These are phyloP conservation scores for Fistulina hepatica DNA, from an alignment of 1,284 basidiomycete species.

Conservation along the genomic window DNA sequence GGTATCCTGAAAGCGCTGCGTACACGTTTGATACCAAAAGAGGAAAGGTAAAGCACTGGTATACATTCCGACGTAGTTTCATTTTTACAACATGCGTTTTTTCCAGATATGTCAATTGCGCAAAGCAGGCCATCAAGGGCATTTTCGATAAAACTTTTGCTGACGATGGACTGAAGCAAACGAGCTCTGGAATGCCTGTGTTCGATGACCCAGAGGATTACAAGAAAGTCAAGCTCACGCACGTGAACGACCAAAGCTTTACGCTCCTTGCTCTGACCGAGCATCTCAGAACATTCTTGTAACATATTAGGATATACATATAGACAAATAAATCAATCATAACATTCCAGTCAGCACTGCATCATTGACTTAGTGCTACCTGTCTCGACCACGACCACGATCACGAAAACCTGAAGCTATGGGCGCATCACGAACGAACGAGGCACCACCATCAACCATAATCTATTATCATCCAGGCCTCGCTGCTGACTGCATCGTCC, in stretches of 20 bases:
- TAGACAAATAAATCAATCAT: too few species aligned
- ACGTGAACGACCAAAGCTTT: slow-evolving; percentile 57
- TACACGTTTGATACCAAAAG: slow-evolving; percentile 33
- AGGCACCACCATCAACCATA: too few species aligned
- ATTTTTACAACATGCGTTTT: too few species aligned
- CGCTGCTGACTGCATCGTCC: too few species aligned
- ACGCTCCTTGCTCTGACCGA: slow-evolving; percentile 39
- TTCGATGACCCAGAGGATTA: slow-evolving; percentile 45
- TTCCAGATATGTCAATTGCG: slow-evolving; percentile 34
- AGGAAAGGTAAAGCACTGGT: too few species aligned
- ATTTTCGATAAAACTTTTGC: slow-evolving; percentile 43
- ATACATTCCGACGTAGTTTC: too few species aligned
- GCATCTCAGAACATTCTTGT: slow-evolving; percentile 33
- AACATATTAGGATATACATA: slow-evolving; percentile 4
- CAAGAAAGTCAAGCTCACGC: slow-evolving; percentile 44
- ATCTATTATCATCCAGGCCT: too few species aligned
- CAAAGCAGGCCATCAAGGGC: slow-evolving; percentile 39
- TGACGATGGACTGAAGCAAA: slow-evolving; percentile 41
- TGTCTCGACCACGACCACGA: too few species aligned
- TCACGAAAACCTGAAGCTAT: too few species aligned
- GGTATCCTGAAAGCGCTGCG: slow-evolving; percentile 49
- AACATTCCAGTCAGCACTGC: too few species aligned
- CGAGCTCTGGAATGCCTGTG: slow-evolving; percentile 51
- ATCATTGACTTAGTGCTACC: too few species aligned
- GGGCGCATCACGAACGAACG: too few species aligned